phyloP scores from a whole-genome alignment of 345 rosid genomes.

The Bruguiera gymnorhiza region DNA sequence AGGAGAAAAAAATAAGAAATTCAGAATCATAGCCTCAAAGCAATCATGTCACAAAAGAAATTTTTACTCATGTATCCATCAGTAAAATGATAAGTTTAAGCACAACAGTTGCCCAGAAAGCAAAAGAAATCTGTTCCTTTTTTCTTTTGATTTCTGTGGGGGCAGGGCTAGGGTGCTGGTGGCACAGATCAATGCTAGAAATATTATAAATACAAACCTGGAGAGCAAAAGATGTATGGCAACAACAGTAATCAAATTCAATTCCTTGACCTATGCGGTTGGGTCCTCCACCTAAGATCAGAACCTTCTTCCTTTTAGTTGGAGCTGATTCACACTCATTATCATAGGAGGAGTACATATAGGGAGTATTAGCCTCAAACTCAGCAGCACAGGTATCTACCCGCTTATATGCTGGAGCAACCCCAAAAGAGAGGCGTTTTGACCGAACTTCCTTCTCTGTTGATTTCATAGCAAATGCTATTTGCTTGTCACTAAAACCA shows the following conservation, averaged over 20 bases:
- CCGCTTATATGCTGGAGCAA: slow-evolving; percentile 80
- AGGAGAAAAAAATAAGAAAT: not conserved
- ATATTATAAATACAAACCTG: slow-evolving; percentile 53
- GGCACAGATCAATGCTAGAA: not conserved
- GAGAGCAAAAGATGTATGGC: slow-evolving; percentile 91
- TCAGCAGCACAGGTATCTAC: slow-evolving; percentile 99
- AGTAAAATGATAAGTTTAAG: no score
- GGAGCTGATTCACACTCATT: slow-evolving; percentile 92
- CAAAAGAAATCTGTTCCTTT: no score
- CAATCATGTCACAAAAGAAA: not conserved
- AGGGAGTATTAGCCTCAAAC: slow-evolving; percentile 94
- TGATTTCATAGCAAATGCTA: slow-evolving; percentile 84
- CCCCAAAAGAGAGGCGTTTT: slow-evolving; percentile 62
- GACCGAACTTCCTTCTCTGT: slow-evolving; percentile 77
- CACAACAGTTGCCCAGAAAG: no score
- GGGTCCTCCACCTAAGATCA: slow-evolving; percentile 98
- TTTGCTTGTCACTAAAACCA: slow-evolving; percentile 95
- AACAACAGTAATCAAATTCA: slow-evolving; percentile 98
- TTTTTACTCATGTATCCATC: no score
- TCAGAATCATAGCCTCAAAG: not conserved
- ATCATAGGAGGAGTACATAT: slow-evolving; percentile 96
- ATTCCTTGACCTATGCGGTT: slow-evolving; percentile 98
- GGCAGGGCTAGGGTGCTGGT: no score
- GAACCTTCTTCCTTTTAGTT: slow-evolving; percentile 65
- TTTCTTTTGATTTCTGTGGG: no score